A percentile compares a stretch with the other conserved stretches of the same genome.
Conservation (phyloP, 106 monocot species). For the Triglochin maritima region DNA sequence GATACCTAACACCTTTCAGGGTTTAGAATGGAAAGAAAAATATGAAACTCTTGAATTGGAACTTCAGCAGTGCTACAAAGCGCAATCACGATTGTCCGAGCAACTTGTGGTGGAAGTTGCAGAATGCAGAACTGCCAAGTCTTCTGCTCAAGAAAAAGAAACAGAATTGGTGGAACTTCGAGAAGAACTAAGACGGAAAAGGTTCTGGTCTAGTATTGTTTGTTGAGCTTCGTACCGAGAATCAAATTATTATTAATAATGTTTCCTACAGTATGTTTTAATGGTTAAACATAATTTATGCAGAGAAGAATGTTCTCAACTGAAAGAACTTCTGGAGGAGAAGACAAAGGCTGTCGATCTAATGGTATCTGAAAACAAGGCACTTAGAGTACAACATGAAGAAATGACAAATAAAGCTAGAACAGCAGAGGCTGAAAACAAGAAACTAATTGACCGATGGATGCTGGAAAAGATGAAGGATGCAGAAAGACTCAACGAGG, state of each 20-base stretch:
- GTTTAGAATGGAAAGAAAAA: constrained; percentile 92
- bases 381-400: constrained; percentile 59
- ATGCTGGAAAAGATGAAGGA: constrained; percentile 98
- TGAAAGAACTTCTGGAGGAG: constrained; percentile 54
- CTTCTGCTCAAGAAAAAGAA: constrained; percentile 61
- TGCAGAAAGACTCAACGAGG: constrained; percentile 97
- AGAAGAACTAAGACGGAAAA: constrained; percentile 44
- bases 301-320: constrained; percentile 67
- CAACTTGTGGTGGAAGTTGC: constrained; percentile 81
- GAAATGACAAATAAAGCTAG: constrained; percentile 37
- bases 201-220: constrained; percentile 27
- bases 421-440: constrained; percentile 59
- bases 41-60: constrained; percentile 83
- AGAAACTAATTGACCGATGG: constrained; percentile 72
- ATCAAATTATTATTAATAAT: no score
- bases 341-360: constrained; percentile 68
- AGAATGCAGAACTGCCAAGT: constrained; percentile 58
- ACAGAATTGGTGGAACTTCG: constrained; percentile 31
- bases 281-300: constrained; percentile 2
- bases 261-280: not conserved
- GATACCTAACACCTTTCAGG: constrained; percentile 29
- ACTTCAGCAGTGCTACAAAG: constrained; percentile 91
- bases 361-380: constrained; percentile 44
- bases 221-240: not conserved
- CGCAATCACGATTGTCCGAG: constrained; percentile 77